Evolutionary conservation across 2,329 filamentous ascomycete genomes (phyloP), one percentile per base, ranked within the genome.

Genomic region (Alternaria triticina): DNA sequence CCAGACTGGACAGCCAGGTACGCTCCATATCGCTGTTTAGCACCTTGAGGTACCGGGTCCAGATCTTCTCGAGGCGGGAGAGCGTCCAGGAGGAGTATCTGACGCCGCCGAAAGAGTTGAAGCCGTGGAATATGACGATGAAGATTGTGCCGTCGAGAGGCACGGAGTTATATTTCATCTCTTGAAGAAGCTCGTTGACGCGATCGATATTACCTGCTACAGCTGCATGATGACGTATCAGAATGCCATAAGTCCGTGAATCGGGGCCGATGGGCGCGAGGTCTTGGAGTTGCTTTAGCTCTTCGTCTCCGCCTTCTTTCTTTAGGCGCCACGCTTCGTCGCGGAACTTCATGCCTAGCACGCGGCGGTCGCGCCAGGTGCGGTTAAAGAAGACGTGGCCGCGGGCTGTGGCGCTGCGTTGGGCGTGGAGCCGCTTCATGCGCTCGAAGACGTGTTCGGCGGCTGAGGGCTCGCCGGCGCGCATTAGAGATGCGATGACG

Each of bases 361-460:
- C 65, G 51, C 82, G 81, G 9, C 76, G 73, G 5, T 79, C 76
- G 57, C 79, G 74, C 83, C 84, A 84, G 54, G 80, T 71, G 62
- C 70, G 70, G 22, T 79, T 79, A 56, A 69, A 70, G 62, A 73
- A 74, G 6, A 27, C 64, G 50, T 70, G 69, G 45, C 76, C 77
- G 11, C 80, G 67, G 7, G 66, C 61, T 57, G 69, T 23, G 59
- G 51, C 55, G 12, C 58, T 46, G 46, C 80, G 81, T 51, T 80
- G 73, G 33, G 80, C 76, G 61, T 89, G 84, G 27, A 88, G 83
- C 3, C 81, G 81, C 78, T 94, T 94, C 94, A 99, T 98, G 64
- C 90, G 89, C 61, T 88, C 83, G 73, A 97, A 97, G 11, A 97
- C 88, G 63, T 91, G 86, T 70, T 95, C 89, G 3, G 94, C 96